Base-by-base conservation (phyloP, 805 yeast species). In the Tetrapisispora iriomotensis region DNA sequence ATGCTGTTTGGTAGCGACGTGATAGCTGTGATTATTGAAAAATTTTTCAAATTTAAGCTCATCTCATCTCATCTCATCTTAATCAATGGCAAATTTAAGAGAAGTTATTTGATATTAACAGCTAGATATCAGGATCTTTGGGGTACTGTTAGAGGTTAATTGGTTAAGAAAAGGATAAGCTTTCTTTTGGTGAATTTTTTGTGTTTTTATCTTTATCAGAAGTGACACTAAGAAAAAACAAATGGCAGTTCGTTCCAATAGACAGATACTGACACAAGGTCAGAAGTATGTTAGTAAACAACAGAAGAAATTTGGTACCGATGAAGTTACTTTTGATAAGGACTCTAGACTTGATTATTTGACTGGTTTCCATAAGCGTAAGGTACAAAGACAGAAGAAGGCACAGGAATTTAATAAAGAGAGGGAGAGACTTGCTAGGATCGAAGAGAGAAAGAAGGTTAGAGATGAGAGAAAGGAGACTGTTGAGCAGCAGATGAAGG, bases 341-440 rank as follows among this genome's bases (percentile, higher is more conserved):
- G 82, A 72, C 15, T 72, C 82, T n/a, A 66, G 96, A 57, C 64
- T 70, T 59, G 95, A 90, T 44, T 90, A 78, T 59, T 65, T 90
- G 48, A 90, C 96, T 3, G 98, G 98, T 29, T 90, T 90, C 61
- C 97, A 92, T 61, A 90, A 90, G 64, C 74, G 98, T 54, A 90
- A 90, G 58, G 58, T 90, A 14, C 83, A 83, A 54, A 73, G 97
- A 59, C 82, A 83, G 63, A 88, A 86, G 64, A 78, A 80, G 47
- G 97, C 96, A 0, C 77, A 75, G 48, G 84, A 74, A 43, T 77
- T 69, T 51, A 74, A 74, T 37, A 78, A 80, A 49, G 95, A 88
- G 56, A 83, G 80, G 55, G 92, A 81, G 5, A 70, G 88, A 41
- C 65, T 75, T 46, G 77, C 77, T 2, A 74, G 74, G 50, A 68